Evolutionary conservation across 495 filamentous ascomycete genomes (phyloP).

Genomic region (Antarctomyces pellizariae): DNA sequence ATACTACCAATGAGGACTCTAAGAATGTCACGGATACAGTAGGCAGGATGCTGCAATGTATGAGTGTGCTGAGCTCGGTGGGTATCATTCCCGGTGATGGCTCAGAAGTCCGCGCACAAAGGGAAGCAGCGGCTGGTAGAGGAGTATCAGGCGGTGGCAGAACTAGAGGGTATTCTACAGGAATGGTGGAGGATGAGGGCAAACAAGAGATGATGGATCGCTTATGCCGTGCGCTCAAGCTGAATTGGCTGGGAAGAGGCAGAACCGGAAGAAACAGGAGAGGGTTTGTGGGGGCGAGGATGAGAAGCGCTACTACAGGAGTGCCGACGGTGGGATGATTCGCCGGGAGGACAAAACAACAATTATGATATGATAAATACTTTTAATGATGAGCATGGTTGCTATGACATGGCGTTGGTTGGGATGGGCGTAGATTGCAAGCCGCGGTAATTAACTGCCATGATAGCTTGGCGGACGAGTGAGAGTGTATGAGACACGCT

Average conservation of each 20-base stretch:
- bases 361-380: no score
- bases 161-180: constrained; percentile 45
- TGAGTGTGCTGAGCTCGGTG: constrained; percentile 66
- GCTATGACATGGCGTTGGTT: no score
- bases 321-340: no score
- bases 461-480: no score
- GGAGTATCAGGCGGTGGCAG: constrained; percentile 51
- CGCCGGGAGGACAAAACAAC: no score
- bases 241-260: constrained; percentile 88
- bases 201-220: constrained; percentile 59
- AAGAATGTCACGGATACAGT: constrained; percentile 84
- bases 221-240: constrained; percentile 63
- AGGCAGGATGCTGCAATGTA: constrained; percentile 87
- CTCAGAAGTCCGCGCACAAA: not conserved
- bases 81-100: constrained; percentile 10
- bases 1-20: constrained; percentile 36
- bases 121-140: no score
- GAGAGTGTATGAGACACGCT: no score
- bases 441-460: no score
- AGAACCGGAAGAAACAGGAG: constrained; percentile 72
- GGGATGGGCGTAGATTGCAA: no score
- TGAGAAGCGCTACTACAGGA: no score
- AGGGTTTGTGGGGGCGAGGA: constrained; percentile 41
- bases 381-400: no score
- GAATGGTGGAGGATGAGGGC: constrained; percentile 37